A percentile compares a stretch with the other conserved stretches of the same genome.
Evolutionary conservation across 1,139 yeast genomes (phyloP).

Genomic region (Pichia sp.): DNA sequence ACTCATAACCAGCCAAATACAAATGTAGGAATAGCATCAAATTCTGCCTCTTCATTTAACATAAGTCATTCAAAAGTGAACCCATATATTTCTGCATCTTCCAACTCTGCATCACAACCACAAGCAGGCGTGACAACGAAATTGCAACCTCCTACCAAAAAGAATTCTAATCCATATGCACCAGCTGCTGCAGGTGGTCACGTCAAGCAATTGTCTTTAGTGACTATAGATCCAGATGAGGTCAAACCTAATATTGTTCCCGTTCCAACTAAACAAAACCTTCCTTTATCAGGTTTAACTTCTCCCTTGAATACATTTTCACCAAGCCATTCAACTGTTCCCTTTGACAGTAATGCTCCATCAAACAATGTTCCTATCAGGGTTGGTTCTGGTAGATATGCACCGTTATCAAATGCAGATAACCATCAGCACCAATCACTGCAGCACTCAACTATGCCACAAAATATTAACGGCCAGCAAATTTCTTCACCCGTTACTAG

Average conservation of each 20-base stretch:
- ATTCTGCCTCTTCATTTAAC: background rate
- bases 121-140: too few species aligned
- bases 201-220: constrained; percentile 20
- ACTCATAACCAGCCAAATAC: constrained; percentile 2
- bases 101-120: background rate
- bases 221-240: constrained; percentile 8
- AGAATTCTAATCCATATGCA: constrained; percentile 25
- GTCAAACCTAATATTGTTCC: constrained; percentile 24
- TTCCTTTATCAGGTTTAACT: constrained; percentile 5
- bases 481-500: background rate
- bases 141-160: constrained; percentile 11
- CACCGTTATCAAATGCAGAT: constrained; percentile 2
- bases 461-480: too few species aligned
- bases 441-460: too few species aligned
- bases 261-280: constrained; percentile 23
- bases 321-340: background rate
- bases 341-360: background rate
- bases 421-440: too few species aligned
- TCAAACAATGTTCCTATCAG: background rate
- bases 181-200: constrained; percentile 28
- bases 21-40: background rate
- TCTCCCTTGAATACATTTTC: background rate
- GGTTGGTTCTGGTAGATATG: background rate
- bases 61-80: constrained; percentile 4
- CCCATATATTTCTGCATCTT: constrained; percentile 18